Evolutionary conservation across 2,329 filamentous ascomycete genomes (phyloP).

Genomic region (Penicillium sp.): DNA sequence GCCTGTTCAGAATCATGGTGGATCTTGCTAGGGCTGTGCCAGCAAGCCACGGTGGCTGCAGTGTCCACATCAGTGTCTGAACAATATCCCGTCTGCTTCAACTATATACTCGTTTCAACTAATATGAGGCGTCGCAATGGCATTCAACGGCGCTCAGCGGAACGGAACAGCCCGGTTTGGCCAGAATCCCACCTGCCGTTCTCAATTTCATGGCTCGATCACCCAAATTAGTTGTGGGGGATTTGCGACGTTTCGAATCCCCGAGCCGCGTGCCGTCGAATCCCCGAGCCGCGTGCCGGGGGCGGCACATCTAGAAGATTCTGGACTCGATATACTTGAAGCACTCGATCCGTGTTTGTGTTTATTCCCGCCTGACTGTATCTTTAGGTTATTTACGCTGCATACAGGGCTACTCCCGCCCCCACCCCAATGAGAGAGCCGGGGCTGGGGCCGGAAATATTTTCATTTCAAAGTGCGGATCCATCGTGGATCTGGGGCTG

Average conservation of each 20-base stretch:
- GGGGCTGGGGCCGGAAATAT: not conserved
- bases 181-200: not conserved
- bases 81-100: not conserved
- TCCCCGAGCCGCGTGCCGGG: conserved; percentile 2
- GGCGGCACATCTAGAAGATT: conserved; percentile 8
- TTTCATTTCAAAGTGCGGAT: conserved; percentile 1
- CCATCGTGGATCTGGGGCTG: conserved; percentile 28
- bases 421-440: not conserved
- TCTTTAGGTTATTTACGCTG: conserved; percentile 1
- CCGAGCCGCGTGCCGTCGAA: conserved; percentile 10
- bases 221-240: not conserved
- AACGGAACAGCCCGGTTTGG: not conserved
- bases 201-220: not conserved
- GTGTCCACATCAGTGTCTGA: not conserved
- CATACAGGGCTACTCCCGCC: not conserved
- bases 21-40: not conserved
- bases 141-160: not conserved
- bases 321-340: conserved; percentile 8
- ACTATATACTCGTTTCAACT: not conserved
- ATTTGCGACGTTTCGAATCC: conserved; percentile 12
- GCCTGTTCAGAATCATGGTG: not conserved
- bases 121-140: not conserved
- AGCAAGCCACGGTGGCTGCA: not conserved
- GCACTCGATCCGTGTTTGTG: conserved; percentile 1
- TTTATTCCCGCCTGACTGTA: not conserved